These are phyloP conservation scores for Scheffersomyces lignosus DNA, from an alignment of 805 yeast species.

Conservation along the genomic window DNA sequence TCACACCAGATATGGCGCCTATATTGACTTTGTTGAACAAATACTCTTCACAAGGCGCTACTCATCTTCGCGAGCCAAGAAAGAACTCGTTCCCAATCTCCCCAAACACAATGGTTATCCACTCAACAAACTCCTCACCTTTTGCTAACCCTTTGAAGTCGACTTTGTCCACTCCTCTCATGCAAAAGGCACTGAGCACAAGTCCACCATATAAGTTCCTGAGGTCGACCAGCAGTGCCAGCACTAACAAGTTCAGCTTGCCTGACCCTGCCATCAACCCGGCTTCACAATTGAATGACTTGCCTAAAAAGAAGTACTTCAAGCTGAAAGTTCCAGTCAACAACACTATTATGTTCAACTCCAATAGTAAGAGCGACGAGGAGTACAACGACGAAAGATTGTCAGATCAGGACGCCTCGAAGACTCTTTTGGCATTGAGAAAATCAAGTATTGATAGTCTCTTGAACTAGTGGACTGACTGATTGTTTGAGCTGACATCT, in stretches of 20 bases:
- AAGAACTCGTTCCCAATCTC: conserved; percentile 20
- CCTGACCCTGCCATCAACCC: conserved; percentile 41
- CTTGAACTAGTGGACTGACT: conserved; percentile 36
- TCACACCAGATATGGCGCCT: conserved; percentile 39
- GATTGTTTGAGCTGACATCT: too few relatives aligned
- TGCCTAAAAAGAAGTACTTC: conserved; percentile 32
- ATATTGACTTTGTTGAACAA: conserved; percentile 29
- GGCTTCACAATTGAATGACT: conserved; percentile 7
- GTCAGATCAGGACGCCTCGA: conserved; percentile 36
- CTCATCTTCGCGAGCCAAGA: conserved; percentile 6
- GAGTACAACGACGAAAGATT: conserved; percentile 8
- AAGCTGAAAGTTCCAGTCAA: conserved; percentile 28
- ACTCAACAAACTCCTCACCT: conserved; percentile 17
- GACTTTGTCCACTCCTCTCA: conserved; percentile 6
- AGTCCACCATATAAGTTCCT: not conserved
- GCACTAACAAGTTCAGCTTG: conserved; percentile 24
- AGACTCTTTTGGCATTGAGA: conserved; percentile 38
- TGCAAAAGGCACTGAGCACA: conserved; percentile 1
- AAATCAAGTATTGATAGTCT: conserved; percentile 43
- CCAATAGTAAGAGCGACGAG: not conserved
- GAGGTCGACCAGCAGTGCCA: conserved; percentile 5
- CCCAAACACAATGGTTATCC: conserved; percentile 16
- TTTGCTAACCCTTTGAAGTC: conserved; percentile 28
- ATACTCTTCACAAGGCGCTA: conserved; percentile 10
- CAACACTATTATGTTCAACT: conserved; percentile 17